Evolutionary conservation across 2,329 filamentous ascomycete genomes (phyloP), one percentile per base, ranked within the genome.

Genomic region (Chaetomium olivaceum): DNA sequence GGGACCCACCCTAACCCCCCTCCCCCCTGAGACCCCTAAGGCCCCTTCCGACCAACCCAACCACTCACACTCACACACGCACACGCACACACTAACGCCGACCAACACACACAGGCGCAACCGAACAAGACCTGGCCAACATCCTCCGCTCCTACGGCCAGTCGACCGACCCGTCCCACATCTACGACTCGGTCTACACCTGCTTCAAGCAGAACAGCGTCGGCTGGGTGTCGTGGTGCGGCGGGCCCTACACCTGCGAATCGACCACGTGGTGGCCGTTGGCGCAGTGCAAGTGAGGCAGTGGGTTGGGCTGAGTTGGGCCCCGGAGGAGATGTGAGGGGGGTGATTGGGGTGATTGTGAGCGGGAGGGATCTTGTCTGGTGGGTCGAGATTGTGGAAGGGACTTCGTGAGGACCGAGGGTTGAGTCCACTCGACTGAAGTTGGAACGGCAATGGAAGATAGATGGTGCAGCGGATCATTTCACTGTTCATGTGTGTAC

Each of bases 141-240:
- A 29, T 58, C 33, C 55, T 58, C 12, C 55, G 25, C 11, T 1
- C 54, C 54, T 25, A 57, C 54, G 4, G 14, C n/a, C 54, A 57
- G 11, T 33, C 54, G 11, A 57, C 54, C 54, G 54, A 57, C 54
- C 54, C 54, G 2, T 23, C 54, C 8, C 54, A 57, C 31, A 57
- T 57, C 54, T 57, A 57, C 31, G 54, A 57, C 31, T 57, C 54
- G 8, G 9, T 57, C 54, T 57, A 57, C 54, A n/a, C 54, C 9
- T 57, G 54, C 54, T 57, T 23, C 55, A 58, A 58, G 36, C 55
- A 58, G 14, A n/a, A 29, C 33, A 43, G 55, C 36, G 19, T 58
- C 14, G 55, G 55, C 55, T 58, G 55, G 55, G 33, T 46, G 11
- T 58, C 55, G 33, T 58, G 55, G 55, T 43, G 55, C 55, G 55